These are phyloP conservation scores for Cryptococcus sp. DNA, from an alignment of 1,284 basidiomycete species.

Conservation along the genomic window DNA sequence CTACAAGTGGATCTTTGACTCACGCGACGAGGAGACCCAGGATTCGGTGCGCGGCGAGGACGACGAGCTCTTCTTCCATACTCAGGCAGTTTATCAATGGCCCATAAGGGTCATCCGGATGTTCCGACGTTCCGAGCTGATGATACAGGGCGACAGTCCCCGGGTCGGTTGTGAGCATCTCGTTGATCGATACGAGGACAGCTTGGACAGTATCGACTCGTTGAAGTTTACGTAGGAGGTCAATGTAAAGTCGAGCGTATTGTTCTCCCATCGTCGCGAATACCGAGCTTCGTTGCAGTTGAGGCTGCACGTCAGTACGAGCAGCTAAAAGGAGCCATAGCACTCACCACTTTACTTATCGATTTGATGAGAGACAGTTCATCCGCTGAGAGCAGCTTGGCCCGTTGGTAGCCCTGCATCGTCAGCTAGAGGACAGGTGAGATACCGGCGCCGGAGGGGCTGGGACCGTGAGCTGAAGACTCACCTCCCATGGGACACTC, in stretches of 20 bases:
- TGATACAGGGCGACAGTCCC: constrained; percentile 59
- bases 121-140: constrained; percentile 37
- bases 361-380: constrained; percentile 88
- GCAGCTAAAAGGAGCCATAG: background rate
- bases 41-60: constrained; percentile 82
- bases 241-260: constrained; percentile 85
- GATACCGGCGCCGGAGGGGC: too few species aligned
- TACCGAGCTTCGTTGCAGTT: constrained; percentile 64
- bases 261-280: constrained; percentile 70
- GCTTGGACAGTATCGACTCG: constrained; percentile 90
- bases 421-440: background rate
- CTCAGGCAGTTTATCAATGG: constrained; percentile 63
- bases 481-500: constrained; percentile 92
- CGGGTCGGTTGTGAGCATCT: constrained; percentile 58
- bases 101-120: constrained; percentile 41
- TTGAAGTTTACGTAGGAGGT: constrained; percentile 85
- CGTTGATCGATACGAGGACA: constrained; percentile 83
- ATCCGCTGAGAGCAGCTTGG: constrained; percentile 79
- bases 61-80: constrained; percentile 86
- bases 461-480: constrained; percentile 12
- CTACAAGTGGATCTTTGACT: constrained; percentile 14
- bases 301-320: constrained; percentile 51
- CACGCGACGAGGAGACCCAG: constrained; percentile 77
- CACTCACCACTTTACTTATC: constrained; percentile 61
- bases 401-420: constrained; percentile 82